Conservation (phyloP, 2,329 filamentous ascomycete genomes). For the Pezicula radicicola region DNA sequence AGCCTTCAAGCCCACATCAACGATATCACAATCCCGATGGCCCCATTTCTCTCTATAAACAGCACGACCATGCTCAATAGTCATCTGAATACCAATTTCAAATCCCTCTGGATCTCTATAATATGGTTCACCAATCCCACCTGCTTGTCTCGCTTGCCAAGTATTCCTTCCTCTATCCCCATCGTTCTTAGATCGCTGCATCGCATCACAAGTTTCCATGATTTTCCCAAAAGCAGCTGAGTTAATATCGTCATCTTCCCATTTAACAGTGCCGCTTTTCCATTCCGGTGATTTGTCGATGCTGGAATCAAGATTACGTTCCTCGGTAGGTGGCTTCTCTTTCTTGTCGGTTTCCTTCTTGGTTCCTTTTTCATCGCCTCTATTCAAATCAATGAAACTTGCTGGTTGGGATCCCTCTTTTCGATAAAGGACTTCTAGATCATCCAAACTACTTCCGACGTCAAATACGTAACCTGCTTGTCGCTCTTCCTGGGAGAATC, state of each 20-base stretch:
- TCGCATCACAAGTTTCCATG: slow-evolving; percentile 25
- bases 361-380: background rate
- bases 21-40: slow-evolving; percentile 39
- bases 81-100: slow-evolving; percentile 38
- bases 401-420: slow-evolving; percentile 31
- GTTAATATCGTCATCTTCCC: slow-evolving; percentile 21
- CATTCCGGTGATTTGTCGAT: background rate
- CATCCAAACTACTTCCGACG: slow-evolving; percentile 41
- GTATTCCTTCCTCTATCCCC: slow-evolving; percentile 39
- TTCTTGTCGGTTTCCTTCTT: too few species aligned
- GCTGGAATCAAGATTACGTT: too few species aligned
- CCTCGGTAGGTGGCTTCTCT: too few species aligned
- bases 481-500: slow-evolving; percentile 37
- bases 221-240: slow-evolving; percentile 25
- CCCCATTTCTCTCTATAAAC: slow-evolving; percentile 44
- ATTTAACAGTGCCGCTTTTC: background rate
- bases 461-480: slow-evolving; percentile 42
- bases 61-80: slow-evolving; percentile 42
- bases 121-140: slow-evolving; percentile 50
- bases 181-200: slow-evolving; percentile 26
- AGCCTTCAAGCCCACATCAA: slow-evolving; percentile 31
- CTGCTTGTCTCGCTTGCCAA: slow-evolving; percentile 49
- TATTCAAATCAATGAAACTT: slow-evolving; percentile 29
- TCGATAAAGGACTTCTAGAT: slow-evolving; percentile 43
- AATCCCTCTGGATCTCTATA: slow-evolving; percentile 46